Evolutionary conservation across 768 basidiomycete genomes (phyloP), one percentile per base, ranked within the genome.

Genomic region (Myochromella boudieri): DNA sequence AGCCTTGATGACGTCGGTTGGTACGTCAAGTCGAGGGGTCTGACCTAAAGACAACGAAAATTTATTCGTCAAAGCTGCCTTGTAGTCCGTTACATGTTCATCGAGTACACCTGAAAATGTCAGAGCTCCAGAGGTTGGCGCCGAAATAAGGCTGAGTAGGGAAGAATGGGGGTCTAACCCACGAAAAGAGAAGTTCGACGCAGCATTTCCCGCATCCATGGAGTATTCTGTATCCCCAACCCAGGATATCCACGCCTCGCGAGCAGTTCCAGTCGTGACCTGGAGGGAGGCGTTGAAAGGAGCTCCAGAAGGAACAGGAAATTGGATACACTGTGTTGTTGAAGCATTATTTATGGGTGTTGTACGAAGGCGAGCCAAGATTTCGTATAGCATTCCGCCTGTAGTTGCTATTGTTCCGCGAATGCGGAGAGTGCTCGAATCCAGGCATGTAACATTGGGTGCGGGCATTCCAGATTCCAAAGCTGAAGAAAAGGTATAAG

Each of bases 191-290:
- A 81, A 89, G 33, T 67, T 61, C 57, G 72, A 72, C 11, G 72
- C 71, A 3, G 66, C 68, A 51, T 78, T 74, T 24, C 87, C 87
- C 1, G 85, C 80, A 51, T 77, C 62, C 62, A 81, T 78, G 49
- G 78, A 69, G 59, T 82, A 89, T 37, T 87, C 75, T 12, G 87
- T 89, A 22, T 74, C 84, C n/a, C 85, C 87, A 14, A 81, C 77
- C 85, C 85, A 88, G 6, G 79, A 77, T 53, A 87, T 64, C 82
- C 80, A 85, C 0, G 81, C 71, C 48, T 82, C 80, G 1, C 67
- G 66, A 21, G 76, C 68, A 15, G 68, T 62, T 1, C 61, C 52
- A 17, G 61, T 65, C 6, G 59, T 60, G 11, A 88, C 69, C 25
- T 63, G 64, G 17, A 88, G 65, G 40, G 70, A 70, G 20, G 69